These are phyloP conservation scores for Mixia osmundae DNA, from an alignment of 1,284 basidiomycete species.

Conservation along the genomic window DNA sequence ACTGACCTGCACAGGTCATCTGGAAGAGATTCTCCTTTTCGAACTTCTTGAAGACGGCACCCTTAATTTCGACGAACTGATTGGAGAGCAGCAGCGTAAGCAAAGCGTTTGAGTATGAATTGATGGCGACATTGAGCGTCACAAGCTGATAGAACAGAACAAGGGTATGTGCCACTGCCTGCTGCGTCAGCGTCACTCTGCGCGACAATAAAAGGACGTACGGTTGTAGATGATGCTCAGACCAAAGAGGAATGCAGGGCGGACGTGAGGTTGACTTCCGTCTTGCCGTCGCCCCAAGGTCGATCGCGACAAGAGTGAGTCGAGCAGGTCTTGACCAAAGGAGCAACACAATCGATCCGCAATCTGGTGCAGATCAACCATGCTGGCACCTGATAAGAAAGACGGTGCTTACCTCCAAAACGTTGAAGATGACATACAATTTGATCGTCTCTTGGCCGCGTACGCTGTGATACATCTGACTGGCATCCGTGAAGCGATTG, in stretches of 20 bases:
- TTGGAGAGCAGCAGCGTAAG: slow-evolving; percentile 87
- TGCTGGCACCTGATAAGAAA: neutral
- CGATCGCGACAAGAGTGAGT: slow-evolving; percentile 82
- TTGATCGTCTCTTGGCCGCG: slow-evolving; percentile 98
- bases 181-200: neutral
- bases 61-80: slow-evolving; percentile 99
- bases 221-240: slow-evolving; percentile 66
- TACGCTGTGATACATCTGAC: slow-evolving; percentile 96
- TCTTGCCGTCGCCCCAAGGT: slow-evolving; percentile 40
- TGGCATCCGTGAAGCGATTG: slow-evolving; percentile 68
- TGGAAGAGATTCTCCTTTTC: slow-evolving; percentile 99
- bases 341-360: slow-evolving; percentile 84
- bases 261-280: slow-evolving; percentile 29
- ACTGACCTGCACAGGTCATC: slow-evolving; percentile 74
- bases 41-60: slow-evolving; percentile 96
- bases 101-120: slow-evolving; percentile 91
- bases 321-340: slow-evolving; percentile 91
- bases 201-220: slow-evolving; percentile 23
- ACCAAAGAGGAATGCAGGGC: slow-evolving; percentile 63
- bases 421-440: slow-evolving; percentile 97
- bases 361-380: slow-evolving; percentile 35
- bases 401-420: slow-evolving; percentile 43
- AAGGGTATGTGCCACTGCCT: slow-evolving; percentile 59
- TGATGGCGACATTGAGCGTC: slow-evolving; percentile 88
- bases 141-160: slow-evolving; percentile 94